Base-by-base conservation (phyloP, 2,329 filamentous ascomycete species). In the Pyrenophora seminiperda region DNA sequence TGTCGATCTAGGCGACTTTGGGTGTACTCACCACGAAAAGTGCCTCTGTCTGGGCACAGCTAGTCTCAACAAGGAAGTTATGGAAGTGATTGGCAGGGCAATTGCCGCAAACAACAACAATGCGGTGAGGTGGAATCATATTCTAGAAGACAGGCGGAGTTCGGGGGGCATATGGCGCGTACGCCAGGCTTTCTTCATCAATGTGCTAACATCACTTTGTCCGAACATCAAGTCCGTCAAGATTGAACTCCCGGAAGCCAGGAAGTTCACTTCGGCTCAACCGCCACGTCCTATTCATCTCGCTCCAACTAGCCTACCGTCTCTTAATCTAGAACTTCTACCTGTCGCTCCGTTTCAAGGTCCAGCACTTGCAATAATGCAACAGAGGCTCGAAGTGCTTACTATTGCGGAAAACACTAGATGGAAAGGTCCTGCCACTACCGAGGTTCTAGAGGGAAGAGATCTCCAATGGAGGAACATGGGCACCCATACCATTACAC, bases 1-100 rank as follows among this genome's bases (percentile, higher is more conserved):
- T 20, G 38, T 59, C 13, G 46, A 60, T 37, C 38, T 64, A 3
- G 54, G 56, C 17, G 54, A 58, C 30, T 62, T 53, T 24, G 37
- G 38, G 7, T 47, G 41, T 22, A 14, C 29, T 11, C 43, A 47
- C 20, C 34, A 38, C 9, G 17, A 24, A 15, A 14, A 33, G 3
- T 48, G 49, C 22, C 5, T 20, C 30, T 58, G 47, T 18, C 33
- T 38, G 14, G 32, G 27, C 13, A 24, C 2, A 24, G 29, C 41
- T 1, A 18, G 27, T 9, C 38, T 47, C 17, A 15, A 42, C 22
- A 33, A 29, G 4, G 20, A 40, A 13, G 18, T 19, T 11, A 24
- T 40, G 4, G 34, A 38, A 11, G n/a, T 45, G 11, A 18, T 57
- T n/a, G 27, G 42, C 19, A 38, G 33, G 11, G 20, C 33, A 22